phyloP scores from a whole-genome alignment of 2,329 filamentous ascomycete species.

The Pseudogymnoascus sp. region DNA sequence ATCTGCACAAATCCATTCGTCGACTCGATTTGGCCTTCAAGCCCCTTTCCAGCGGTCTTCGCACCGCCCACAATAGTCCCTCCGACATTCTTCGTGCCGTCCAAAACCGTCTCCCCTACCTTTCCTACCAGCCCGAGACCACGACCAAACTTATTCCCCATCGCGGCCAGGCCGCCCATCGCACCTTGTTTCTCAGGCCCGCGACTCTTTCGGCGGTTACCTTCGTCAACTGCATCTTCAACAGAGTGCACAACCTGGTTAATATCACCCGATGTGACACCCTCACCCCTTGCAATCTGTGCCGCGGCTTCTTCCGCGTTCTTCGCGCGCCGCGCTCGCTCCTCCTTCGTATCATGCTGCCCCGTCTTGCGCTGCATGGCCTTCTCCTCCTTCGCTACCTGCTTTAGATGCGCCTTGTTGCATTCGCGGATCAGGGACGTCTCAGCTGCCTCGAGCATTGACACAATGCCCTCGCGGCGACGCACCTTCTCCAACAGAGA shows the following conservation, averaged over 20 bases:
- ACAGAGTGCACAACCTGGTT: conserved; percentile 46
- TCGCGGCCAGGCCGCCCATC: conserved; percentile 1
- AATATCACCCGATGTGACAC: conserved; percentile 44
- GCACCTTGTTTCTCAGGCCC: conserved; percentile 6
- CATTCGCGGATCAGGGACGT: conserved; percentile 74
- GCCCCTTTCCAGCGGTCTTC: conserved; percentile 39
- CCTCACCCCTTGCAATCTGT: conserved; percentile 38
- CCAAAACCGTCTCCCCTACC: conserved; percentile 18
- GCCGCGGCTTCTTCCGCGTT: conserved; percentile 33
- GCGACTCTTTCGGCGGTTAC: conserved; percentile 19
- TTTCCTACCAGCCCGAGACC: conserved; percentile 24
- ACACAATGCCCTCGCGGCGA: conserved; percentile 61
- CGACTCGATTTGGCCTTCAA: conserved; percentile 45
- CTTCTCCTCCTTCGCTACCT: conserved; percentile 25
- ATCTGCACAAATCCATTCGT: conserved; percentile 36
- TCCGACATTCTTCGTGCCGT: conserved; percentile 29
- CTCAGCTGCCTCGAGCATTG: conserved; percentile 69
- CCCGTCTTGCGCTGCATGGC: conserved; percentile 6
- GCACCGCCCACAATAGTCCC: conserved; percentile 37
- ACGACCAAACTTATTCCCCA: conserved; percentile 8
- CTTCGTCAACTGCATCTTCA: conserved; percentile 37
- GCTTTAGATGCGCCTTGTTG: conserved; percentile 70
- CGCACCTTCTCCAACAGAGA: conserved; percentile 77
- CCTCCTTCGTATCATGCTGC: conserved; percentile 18
- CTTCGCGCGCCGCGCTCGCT: conserved; percentile 28